Evolutionary conservation across 2,329 filamentous ascomycete genomes (phyloP).

Genomic region (Fusarium pilosicola): DNA sequence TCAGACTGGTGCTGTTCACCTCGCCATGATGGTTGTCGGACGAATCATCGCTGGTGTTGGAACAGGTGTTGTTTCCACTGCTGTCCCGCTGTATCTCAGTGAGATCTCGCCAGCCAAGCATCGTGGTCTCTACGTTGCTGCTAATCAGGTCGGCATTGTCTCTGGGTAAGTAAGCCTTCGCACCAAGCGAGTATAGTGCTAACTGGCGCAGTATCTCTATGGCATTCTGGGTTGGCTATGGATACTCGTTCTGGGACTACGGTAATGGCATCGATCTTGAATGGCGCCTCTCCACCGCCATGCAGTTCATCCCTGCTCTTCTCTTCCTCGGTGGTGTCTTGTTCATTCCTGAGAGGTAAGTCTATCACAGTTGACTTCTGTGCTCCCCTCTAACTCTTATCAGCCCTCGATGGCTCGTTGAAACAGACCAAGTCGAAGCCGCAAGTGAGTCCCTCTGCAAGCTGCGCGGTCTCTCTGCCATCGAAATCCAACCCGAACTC

Average conservation of each 20-base stretch:
- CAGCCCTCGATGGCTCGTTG: constrained; percentile 17
- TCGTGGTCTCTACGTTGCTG: constrained; percentile 17
- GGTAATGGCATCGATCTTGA: constrained; percentile 13
- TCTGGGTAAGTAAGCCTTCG: neutral
- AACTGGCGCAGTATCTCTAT: constrained; percentile 1
- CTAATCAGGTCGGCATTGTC: constrained; percentile 17
- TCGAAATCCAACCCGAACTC: constrained; percentile 8
- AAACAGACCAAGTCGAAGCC: constrained; percentile 14
- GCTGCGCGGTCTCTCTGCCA: neutral
- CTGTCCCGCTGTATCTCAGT: constrained; percentile 15
- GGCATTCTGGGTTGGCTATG: constrained; percentile 21
- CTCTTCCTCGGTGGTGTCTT: constrained; percentile 6
- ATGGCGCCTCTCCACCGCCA: constrained; percentile 12
- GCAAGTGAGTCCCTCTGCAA: constrained; percentile 6
- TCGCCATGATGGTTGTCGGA: constrained; percentile 18
- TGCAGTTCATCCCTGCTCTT: constrained; percentile 15
- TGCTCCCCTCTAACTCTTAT: fast-evolving
- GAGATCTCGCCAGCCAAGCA: constrained; percentile 16
- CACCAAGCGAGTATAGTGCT: neutral
- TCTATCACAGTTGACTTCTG: fast-evolving
- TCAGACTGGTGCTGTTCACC: constrained; percentile 17
- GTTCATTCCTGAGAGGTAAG: constrained; percentile 17
- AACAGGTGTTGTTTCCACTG: constrained; percentile 5
- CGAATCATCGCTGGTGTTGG: constrained; percentile 17
- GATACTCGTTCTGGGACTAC: constrained; percentile 17